Evolutionary conservation across 139 green algal species (phyloP).

Genomic region (Chlorella sp.): DNA sequence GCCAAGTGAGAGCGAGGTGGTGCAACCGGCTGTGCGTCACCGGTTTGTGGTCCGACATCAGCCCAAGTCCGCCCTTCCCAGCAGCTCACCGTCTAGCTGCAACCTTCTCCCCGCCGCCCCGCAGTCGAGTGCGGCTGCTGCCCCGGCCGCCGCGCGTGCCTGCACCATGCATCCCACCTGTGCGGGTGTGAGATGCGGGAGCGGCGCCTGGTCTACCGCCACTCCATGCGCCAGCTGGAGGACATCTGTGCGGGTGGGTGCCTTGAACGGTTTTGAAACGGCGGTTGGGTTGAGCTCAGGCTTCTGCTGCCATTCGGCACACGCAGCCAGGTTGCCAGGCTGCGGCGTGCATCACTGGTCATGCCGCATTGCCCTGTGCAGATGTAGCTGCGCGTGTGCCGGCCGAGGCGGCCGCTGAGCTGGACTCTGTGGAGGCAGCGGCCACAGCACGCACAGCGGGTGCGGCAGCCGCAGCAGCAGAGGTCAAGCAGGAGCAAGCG

Average conservation of each 20-base stretch:
- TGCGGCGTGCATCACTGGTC: no score
- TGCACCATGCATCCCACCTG: slow-evolving; percentile 67
- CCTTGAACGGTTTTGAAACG: no score
- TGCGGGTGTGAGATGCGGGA: slow-evolving; percentile 71
- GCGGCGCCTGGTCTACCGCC: slow-evolving; percentile 74
- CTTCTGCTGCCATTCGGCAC: no score
- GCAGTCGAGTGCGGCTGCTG: slow-evolving; percentile 76
- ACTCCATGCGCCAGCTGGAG: slow-evolving; percentile 72
- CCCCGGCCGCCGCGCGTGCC: slow-evolving; percentile 59
- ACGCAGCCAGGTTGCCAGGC: no score
- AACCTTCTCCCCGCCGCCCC: no score
- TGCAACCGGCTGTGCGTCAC: no score
- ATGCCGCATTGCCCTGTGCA: neutral
- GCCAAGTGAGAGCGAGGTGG: no score
- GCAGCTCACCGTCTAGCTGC: neutral
- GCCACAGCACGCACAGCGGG: neutral
- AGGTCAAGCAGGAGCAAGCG: neutral
- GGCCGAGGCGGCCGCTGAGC: neutral
- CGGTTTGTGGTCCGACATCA: no score
- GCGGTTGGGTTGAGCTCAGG: no score
- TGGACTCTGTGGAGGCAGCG: slow-evolving; percentile 21
- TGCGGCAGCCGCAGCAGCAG: neutral
- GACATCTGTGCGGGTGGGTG: neutral
- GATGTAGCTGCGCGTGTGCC: slow-evolving; percentile 31
- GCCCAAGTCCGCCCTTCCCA: no score